phyloP scores from a whole-genome alignment of 78 protist genomes.

The Emiliania huxleyi region DNA sequence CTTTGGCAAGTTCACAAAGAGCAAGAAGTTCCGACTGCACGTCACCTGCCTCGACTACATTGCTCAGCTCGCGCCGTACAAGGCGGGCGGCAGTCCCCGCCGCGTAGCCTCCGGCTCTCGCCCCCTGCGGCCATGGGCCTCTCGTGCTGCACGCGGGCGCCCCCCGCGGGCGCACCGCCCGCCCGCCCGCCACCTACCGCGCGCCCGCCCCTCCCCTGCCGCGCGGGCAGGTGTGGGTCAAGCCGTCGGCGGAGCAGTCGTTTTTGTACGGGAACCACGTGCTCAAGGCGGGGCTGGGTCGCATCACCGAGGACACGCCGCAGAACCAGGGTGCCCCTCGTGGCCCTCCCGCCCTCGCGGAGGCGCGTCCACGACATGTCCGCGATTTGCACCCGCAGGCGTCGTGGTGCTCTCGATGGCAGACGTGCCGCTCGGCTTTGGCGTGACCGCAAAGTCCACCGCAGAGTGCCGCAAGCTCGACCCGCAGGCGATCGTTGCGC shows the following conservation, averaged over 20 bases:
- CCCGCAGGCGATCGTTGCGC: conserved; percentile 84
- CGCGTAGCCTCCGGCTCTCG: no score
- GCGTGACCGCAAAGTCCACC: conserved; percentile 83
- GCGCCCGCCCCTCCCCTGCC: no score
- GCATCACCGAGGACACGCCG: conserved; percentile 96
- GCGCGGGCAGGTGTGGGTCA: conserved; percentile 91
- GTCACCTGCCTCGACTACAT: conserved; percentile 93
- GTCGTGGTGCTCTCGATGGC: conserved; percentile 93
- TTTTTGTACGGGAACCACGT: conserved; percentile 98
- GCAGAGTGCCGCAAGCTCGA: conserved; percentile 75
- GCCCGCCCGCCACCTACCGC: no score
- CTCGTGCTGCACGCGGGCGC: no score
- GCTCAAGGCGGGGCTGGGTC: conserved; percentile 92
- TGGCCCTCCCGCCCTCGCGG: no score
- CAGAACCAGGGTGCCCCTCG: conserved; percentile 34
- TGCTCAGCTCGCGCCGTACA: conserved; percentile 76
- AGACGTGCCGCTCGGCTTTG: conserved; percentile 96
- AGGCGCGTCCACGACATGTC: no score
- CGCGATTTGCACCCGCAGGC: no score
- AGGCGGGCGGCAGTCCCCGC: no score
- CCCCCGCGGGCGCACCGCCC: no score
- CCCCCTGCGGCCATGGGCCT: no score
- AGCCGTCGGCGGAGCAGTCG: conserved; percentile 94
- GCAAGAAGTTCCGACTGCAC: conserved; percentile 90
- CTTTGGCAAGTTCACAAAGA: conserved; percentile 96